Evolutionary conservation across 1,139 yeast genomes (phyloP), one percentile per base, ranked within the genome.

Genomic region (Blastobotrys serpentis): DNA sequence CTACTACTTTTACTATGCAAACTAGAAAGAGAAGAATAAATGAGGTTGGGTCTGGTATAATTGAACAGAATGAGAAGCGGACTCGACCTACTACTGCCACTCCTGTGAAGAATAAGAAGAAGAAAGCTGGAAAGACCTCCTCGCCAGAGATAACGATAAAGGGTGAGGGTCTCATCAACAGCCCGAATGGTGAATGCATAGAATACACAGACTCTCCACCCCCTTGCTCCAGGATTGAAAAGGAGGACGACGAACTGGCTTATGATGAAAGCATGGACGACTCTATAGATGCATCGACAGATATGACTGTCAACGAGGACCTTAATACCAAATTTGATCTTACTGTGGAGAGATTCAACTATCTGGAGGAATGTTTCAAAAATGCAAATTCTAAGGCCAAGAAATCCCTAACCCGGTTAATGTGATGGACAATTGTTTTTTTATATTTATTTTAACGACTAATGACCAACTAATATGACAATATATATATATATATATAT

Each of bases 251-350:
- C 8, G 32, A 29, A 14, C 32, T 11, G n/a, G 7, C 32, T 6
- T 36, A 36, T 11, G 40, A 36, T 11, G 40, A 36, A 5, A 36
- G 40, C n/a, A 13, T 36, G 10, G 40, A 36, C 16, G 40, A 36
- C 25, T 36, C 40, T n/a, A 17, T 36, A n/a, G 40, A 36, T 8
- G 11, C 25, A 3, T 6, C 23, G 7, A 23, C 4, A 13, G 40
- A 18, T 14, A 17, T 17, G 22, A 11, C 40, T 7, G 32, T 11
- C 4, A 13, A 36, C 14, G 40, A 36, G n/a, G 40, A 18, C 25
- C 40, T 36, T 14, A 36, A 36, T 13, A 11, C 25, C 22, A 7
- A 13, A 14, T 36, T 36, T 18, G 16, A 36, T 3, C 5, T 36
- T 13, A 7, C 40, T 3, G 40, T 36, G 23, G 25, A 36, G 40